phyloP scores from a whole-genome alignment of 495 filamentous ascomycete species.

The Podospora conica region DNA sequence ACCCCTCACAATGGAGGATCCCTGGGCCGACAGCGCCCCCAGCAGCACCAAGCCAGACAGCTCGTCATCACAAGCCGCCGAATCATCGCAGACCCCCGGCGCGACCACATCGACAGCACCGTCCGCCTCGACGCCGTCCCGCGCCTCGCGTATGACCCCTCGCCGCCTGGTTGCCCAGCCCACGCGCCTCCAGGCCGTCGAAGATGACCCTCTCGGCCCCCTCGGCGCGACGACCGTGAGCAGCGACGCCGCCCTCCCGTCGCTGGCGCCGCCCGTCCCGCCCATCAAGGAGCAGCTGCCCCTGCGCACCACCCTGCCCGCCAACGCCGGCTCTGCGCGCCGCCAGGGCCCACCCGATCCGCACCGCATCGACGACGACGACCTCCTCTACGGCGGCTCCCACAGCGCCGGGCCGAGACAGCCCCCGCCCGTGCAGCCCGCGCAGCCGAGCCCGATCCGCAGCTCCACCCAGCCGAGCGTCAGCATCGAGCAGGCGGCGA shows the following conservation, averaged over 20 bases:
- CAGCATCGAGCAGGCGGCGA: conserved; percentile 81
- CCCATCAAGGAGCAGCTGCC: conserved; percentile 77
- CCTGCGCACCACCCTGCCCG: conserved; percentile 48
- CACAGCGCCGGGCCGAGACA: conserved; percentile 49
- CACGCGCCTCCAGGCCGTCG: conserved; percentile 79
- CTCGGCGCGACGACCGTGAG: conserved; percentile 69
- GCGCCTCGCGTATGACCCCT: conserved; percentile 42
- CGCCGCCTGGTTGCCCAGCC: conserved; percentile 75
- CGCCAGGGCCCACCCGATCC: conserved; percentile 44
- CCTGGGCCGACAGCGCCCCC: conserved; percentile 31
- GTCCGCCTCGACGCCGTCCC: conserved; percentile 33
- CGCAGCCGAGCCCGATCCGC: conserved; percentile 46
- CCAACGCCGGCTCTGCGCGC: conserved; percentile 29
- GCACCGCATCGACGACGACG: conserved; percentile 62
- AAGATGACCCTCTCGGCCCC: conserved; percentile 81
- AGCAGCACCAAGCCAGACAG: conserved; percentile 14
- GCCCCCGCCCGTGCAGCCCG: conserved; percentile 68
- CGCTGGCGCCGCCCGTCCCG: conserved; percentile 62
- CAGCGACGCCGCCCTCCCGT: conserved; percentile 33
- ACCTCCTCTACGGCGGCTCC: conserved; percentile 38
- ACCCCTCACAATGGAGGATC: conserved; percentile 29
- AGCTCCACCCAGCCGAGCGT: conserved; percentile 72
- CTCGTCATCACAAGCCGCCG: conserved; percentile 18
- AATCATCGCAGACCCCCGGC: conserved; percentile 7
- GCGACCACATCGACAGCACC: conserved; percentile 30